phyloP scores from a whole-genome alignment of 1,284 basidiomycete genomes.

The Tilletia setariae region DNA sequence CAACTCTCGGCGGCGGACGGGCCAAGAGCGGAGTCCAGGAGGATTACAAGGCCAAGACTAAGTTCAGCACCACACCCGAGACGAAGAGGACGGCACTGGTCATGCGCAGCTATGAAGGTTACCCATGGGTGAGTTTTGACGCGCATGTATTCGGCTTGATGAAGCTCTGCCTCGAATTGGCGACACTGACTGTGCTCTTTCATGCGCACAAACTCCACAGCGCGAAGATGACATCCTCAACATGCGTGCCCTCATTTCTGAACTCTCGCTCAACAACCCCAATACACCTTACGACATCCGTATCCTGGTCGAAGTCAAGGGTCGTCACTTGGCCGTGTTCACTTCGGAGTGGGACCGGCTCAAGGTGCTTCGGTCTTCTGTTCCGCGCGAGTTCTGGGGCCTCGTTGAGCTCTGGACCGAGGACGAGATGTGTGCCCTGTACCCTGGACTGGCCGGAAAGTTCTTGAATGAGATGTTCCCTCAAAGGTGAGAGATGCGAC shows the following conservation, averaged over 20 bases:
- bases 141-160: not conserved
- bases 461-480: conserved; percentile 55
- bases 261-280: conserved; percentile 54
- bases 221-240: conserved; percentile 54
- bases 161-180: not conserved
- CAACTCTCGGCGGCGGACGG: not conserved
- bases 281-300: conserved; percentile 53
- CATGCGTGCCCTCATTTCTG: conserved; percentile 52
- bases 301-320: conserved; percentile 54
- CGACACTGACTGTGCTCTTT: not conserved
- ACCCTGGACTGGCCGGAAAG: conserved; percentile 51
- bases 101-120: conserved; percentile 52
- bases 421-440: conserved; percentile 53
- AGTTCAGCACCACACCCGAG: conserved; percentile 43
- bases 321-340: conserved; percentile 48
- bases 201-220: not conserved
- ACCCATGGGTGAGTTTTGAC: conserved; percentile 34
- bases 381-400: conserved; percentile 54
- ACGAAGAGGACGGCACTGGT: conserved; percentile 52
- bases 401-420: conserved; percentile 54
- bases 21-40: not conserved
- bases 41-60: conserved; percentile 17
- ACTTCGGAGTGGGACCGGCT: conserved; percentile 54
- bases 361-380: conserved; percentile 47
- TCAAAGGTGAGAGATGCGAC: conserved; percentile 25